Conservation (phyloP, 2,329 filamentous ascomycete species). For the Fusarium devonianum region DNA sequence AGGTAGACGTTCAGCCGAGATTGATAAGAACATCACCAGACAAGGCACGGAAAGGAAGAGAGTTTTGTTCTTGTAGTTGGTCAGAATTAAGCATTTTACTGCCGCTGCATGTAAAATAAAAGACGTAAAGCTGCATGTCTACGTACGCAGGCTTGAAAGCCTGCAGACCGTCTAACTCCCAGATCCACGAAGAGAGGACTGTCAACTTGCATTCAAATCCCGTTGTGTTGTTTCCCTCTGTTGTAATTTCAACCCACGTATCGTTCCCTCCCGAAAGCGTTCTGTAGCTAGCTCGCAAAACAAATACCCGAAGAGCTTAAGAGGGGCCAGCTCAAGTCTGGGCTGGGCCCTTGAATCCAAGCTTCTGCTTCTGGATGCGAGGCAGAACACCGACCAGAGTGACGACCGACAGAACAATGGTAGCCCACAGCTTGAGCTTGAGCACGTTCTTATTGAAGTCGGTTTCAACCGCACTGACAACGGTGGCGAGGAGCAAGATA, state of each 20-base stretch:
- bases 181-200: too few species aligned
- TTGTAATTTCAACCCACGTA: too few species aligned
- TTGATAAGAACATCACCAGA: too few species aligned
- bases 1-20: too few species aligned
- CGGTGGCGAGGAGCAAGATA: slow-evolving; percentile 74
- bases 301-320: neutral
- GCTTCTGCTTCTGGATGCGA: slow-evolving; percentile 82
- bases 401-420: slow-evolving; percentile 70
- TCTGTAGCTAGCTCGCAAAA: neutral
- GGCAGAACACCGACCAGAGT: slow-evolving; percentile 76
- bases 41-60: too few species aligned
- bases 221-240: too few species aligned
- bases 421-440: slow-evolving; percentile 78
- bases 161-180: too few species aligned
- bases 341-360: slow-evolving; percentile 58
- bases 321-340: slow-evolving; percentile 11
- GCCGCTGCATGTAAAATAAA: neutral
- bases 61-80: too few species aligned
- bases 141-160: too few species aligned
- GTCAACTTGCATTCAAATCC: too few species aligned
- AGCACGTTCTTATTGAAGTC: slow-evolving; percentile 73
- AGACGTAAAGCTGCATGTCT: neutral
- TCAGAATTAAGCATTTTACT: neutral
- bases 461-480: slow-evolving; percentile 78
- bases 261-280: neutral